Percentiles rank a stretch among this genome's conserved stretches.
Evolutionary conservation across 148 eudicot species (phyloP).

Genomic region (Camellia japonica): DNA sequence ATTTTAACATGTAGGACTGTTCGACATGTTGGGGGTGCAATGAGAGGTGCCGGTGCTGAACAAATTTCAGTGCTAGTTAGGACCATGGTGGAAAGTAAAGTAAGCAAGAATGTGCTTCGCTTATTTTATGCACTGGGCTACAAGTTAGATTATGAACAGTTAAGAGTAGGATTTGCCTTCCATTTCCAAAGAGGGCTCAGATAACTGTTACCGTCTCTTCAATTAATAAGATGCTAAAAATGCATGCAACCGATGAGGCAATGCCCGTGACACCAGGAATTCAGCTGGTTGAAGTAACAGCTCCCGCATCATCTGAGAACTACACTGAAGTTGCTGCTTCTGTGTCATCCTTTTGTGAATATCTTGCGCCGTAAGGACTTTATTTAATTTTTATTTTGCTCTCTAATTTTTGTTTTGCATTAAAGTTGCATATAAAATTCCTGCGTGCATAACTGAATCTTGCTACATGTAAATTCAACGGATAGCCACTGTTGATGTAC

Average conservation of each 20-base stretch:
- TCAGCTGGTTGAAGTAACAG: conserved; percentile 91
- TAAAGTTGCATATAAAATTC: not conserved
- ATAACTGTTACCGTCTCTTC: conserved; percentile 80
- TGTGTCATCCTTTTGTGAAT: conserved; percentile 89
- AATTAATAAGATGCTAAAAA: conserved; percentile 72
- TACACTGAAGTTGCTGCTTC: conserved; percentile 81
- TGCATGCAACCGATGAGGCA: conserved; percentile 79
- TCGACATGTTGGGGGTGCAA: conserved; percentile 85
- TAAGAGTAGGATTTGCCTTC: conserved; percentile 76
- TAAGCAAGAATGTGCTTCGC: conserved; percentile 87
- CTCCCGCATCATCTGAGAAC: conserved; percentile 76
- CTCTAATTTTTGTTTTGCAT: not conserved
- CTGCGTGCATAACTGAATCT: not conserved
- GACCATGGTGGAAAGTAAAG: conserved; percentile 78
- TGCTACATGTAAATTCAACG: not conserved
- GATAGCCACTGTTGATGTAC: not conserved
- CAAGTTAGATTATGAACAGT: conserved; percentile 75
- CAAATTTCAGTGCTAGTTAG: conserved; percentile 84
- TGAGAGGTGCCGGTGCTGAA: conserved; percentile 96
- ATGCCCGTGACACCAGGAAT: conserved; percentile 77
- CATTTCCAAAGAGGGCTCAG: conserved; percentile 72
- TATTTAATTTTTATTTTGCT: not conserved
- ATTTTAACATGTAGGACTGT: conserved; percentile 51
- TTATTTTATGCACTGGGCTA: conserved; percentile 78
- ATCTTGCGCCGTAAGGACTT: conserved; percentile 85